Evolutionary conservation across 202 grass and related monocot genomes (phyloP).

Genomic region (Brachypodium distachyon): DNA sequence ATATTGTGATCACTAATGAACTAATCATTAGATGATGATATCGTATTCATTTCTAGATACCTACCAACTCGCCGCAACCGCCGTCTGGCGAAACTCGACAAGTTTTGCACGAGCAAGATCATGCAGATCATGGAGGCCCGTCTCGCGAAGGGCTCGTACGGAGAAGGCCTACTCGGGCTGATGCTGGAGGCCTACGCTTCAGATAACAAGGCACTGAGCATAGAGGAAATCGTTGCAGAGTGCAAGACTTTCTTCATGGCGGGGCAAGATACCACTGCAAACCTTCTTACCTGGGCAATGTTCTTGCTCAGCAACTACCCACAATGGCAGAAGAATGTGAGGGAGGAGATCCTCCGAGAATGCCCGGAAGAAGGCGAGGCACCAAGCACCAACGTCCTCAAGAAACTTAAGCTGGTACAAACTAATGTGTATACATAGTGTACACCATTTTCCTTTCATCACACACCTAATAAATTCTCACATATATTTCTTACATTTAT

Average conservation of each 20-base stretch:
- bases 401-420: slow-evolving; percentile 32
- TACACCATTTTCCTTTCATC: not conserved
- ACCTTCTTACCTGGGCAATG: slow-evolving; percentile 36
- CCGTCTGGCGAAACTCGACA: not conserved
- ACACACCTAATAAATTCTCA: too few relatives aligned
- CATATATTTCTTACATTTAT: too few relatives aligned
- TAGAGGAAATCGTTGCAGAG: slow-evolving; percentile 37
- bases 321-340: slow-evolving; percentile 33
- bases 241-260: slow-evolving; percentile 38
- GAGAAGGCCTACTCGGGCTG: slow-evolving; percentile 34
- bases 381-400: not conserved
- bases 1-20: too few relatives aligned
- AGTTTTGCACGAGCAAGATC: slow-evolving; percentile 7
- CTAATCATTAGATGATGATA: not conserved
- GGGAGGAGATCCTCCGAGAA: slow-evolving; percentile 29
- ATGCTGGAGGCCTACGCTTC: slow-evolving; percentile 25
- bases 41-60: not conserved
- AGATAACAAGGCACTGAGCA: slow-evolving; percentile 9
- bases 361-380: not conserved
- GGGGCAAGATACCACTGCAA: not conserved
- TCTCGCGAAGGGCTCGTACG: not conserved
- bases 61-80: not conserved
- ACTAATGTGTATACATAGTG: not conserved
- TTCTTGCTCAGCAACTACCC: slow-evolving; percentile 30
- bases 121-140: slow-evolving; percentile 19